These are phyloP conservation scores for Phialemonium atrogriseum DNA, from an alignment of 2,329 filamentous ascomycete genomes.

Conservation along the genomic window DNA sequence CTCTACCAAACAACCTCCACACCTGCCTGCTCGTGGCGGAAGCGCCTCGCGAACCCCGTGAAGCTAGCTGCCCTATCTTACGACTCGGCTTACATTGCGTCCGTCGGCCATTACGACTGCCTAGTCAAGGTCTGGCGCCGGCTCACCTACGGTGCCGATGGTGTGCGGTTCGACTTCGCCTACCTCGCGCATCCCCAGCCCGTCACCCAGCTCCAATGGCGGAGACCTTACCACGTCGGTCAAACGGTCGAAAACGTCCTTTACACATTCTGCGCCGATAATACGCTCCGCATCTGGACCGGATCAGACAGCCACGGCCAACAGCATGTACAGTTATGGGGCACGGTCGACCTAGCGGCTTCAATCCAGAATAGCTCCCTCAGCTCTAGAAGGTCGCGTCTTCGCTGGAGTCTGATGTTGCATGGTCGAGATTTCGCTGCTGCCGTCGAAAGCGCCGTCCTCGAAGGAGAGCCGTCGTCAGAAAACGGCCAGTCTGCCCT, in stretches of 20 bases:
- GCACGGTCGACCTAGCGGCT: constrained; percentile 65
- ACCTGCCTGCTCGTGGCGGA: constrained; percentile 61
- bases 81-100: constrained; percentile 81
- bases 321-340: constrained; percentile 71
- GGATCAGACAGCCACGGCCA: constrained; percentile 63
- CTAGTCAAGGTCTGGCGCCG: constrained; percentile 91
- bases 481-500: constrained; percentile 63
- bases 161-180: constrained; percentile 80
- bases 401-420: constrained; percentile 69
- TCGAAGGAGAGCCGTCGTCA: constrained; percentile 45
- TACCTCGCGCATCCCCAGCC: constrained; percentile 79
- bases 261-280: constrained; percentile 81
- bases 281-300: constrained; percentile 75
- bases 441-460: constrained; percentile 69
- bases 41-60: constrained; percentile 61
- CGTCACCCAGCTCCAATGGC: constrained; percentile 83
- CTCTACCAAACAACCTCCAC: constrained; percentile 52
- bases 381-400: constrained; percentile 23
- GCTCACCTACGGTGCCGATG: constrained; percentile 71
- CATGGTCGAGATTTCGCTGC: constrained; percentile 71
- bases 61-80: constrained; percentile 75
- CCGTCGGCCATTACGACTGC: constrained; percentile 67
- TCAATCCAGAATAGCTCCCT: constrained; percentile 48
- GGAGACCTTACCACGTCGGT: constrained; percentile 65
- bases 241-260: constrained; percentile 79